A percentile compares a stretch with the other conserved stretches of the same genome.
Conservation (phyloP, 2,329 filamentous ascomycete species). For the Rhynchosporium secalis region DNA sequence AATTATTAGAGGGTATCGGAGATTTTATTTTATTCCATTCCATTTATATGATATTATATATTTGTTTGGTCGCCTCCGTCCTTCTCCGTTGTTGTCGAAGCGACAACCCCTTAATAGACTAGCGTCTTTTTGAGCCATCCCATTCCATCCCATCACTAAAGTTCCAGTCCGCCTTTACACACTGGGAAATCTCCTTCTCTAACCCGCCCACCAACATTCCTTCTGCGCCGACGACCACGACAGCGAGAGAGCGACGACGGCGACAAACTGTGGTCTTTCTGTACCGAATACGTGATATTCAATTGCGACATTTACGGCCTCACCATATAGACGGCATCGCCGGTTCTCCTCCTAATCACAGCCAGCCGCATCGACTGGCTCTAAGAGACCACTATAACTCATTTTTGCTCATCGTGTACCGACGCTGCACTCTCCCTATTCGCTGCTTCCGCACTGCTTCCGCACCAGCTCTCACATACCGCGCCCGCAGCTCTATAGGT, state of each 20-base stretch:
- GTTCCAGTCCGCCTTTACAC: neutral
- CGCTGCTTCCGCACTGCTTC: constrained; percentile 2
- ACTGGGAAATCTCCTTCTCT: constrained; percentile 2
- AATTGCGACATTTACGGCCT: neutral
- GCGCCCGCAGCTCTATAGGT: constrained; percentile 16
- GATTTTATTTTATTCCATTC: too few relatives aligned
- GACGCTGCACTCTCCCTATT: constrained; percentile 15
- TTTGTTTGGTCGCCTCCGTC: too few relatives aligned
- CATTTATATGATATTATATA: too few relatives aligned
- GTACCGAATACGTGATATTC: neutral
- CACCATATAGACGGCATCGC: constrained; percentile 4
- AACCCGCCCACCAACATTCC: neutral
- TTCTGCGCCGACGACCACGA: neutral
- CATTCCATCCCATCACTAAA: neutral
- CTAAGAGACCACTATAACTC: constrained; percentile 1
- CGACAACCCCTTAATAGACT: too few relatives aligned
- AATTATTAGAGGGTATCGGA: too few relatives aligned
- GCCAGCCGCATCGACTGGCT: constrained; percentile 7
- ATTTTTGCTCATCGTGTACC: constrained; percentile 22
- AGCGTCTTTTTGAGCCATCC: too few relatives aligned
- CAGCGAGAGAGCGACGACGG: constrained; percentile 4
- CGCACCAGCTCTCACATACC: constrained; percentile 7
- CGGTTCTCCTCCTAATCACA: constrained; percentile 12
- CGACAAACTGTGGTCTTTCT: constrained; percentile 1
- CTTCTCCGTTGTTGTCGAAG: too few relatives aligned